Evolutionary conservation across 2,329 filamentous ascomycete genomes (phyloP).

Genomic region (Penicillium polonicum): DNA sequence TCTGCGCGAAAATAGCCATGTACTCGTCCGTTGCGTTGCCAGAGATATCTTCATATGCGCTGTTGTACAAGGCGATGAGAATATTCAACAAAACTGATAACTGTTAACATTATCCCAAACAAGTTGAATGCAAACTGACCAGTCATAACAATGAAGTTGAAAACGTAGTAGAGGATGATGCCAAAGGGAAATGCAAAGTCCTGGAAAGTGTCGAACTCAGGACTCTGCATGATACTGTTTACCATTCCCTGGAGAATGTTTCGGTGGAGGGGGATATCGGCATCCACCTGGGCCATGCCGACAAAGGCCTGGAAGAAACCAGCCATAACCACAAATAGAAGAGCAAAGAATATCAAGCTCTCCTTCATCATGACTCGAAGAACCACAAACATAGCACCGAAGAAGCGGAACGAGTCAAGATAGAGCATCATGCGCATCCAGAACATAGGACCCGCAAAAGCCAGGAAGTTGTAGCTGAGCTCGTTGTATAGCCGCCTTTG

Average conservation of each 20-base stretch:
- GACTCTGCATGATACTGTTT: slow-evolving; percentile 87
- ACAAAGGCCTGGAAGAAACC: slow-evolving; percentile 91
- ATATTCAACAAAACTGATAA: slow-evolving; percentile 77
- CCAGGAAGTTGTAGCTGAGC: slow-evolving; percentile 89
- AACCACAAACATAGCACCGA: slow-evolving; percentile 96
- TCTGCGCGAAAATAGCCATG: slow-evolving; percentile 86
- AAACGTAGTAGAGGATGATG: slow-evolving; percentile 93
- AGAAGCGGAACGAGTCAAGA: slow-evolving; percentile 90
- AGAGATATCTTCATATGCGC: slow-evolving; percentile 91
- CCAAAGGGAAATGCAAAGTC: slow-evolving; percentile 90
- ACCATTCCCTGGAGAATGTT: slow-evolving; percentile 61
- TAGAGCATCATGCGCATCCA: slow-evolving; percentile 92
- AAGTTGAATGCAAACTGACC: slow-evolving; percentile 32
- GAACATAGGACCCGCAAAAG: slow-evolving; percentile 93
- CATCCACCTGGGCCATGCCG: slow-evolving; percentile 80
- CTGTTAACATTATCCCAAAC: slow-evolving; percentile 10
- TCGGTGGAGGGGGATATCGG: slow-evolving; percentile 54
- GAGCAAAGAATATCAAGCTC: slow-evolving; percentile 92
- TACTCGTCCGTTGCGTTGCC: slow-evolving; percentile 93
- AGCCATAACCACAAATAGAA: slow-evolving; percentile 74
- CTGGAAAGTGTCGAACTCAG: slow-evolving; percentile 87
- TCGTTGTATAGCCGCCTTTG: slow-evolving; percentile 66
- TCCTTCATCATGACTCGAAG: slow-evolving; percentile 94
- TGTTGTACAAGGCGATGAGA: slow-evolving; percentile 95
- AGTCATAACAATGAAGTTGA: slow-evolving; percentile 96